A percentile compares a stretch with the other conserved stretches of the same genome.
phyloP scores from a whole-genome alignment of 1,139 yeast species.

The Candida buenavistaensis region DNA sequence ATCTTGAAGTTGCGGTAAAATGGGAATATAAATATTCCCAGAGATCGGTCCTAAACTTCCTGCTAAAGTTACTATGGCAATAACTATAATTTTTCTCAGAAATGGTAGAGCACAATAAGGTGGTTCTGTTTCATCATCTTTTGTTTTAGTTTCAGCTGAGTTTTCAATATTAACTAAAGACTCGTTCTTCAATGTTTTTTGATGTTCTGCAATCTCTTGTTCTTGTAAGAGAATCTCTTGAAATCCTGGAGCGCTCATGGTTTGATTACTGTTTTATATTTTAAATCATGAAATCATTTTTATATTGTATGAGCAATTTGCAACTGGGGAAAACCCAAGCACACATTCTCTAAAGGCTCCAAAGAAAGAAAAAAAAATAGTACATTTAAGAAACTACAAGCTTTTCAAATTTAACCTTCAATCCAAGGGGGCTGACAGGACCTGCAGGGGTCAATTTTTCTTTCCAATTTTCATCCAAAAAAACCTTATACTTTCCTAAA shows the following conservation, averaged over 20 bases:
- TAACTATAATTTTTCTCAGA: conserved; percentile 9
- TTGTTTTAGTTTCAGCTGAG: neutral
- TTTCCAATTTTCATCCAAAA: conserved; percentile 46
- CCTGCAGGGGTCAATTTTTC: conserved; percentile 51
- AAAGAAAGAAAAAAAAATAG: conserved; percentile 1
- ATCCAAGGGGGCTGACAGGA: conserved; percentile 24
- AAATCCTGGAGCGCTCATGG: no score
- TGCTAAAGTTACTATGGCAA: conserved; percentile 40
- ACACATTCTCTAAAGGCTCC: no score
- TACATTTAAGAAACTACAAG: conserved; percentile 8
- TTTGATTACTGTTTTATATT: no score
- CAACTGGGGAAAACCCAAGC: no score
- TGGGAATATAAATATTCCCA: conserved; percentile 60
- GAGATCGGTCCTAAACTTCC: conserved; percentile 62
- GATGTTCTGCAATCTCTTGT: no score
- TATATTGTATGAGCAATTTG: no score
- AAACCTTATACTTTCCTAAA: conserved; percentile 33
- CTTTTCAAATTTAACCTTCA: conserved; percentile 17
- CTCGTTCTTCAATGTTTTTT: no score
- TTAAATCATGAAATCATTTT: no score
- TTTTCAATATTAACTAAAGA: no score
- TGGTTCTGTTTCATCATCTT: conserved; percentile 1
- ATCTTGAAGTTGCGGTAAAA: conserved; percentile 46
- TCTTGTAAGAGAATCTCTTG: no score
- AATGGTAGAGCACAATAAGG: conserved; percentile 10